Evolutionary conservation across 2,329 filamentous ascomycete genomes (phyloP), one percentile per base, ranked within the genome.

Genomic region (Phaeophleospora eucalypticola): DNA sequence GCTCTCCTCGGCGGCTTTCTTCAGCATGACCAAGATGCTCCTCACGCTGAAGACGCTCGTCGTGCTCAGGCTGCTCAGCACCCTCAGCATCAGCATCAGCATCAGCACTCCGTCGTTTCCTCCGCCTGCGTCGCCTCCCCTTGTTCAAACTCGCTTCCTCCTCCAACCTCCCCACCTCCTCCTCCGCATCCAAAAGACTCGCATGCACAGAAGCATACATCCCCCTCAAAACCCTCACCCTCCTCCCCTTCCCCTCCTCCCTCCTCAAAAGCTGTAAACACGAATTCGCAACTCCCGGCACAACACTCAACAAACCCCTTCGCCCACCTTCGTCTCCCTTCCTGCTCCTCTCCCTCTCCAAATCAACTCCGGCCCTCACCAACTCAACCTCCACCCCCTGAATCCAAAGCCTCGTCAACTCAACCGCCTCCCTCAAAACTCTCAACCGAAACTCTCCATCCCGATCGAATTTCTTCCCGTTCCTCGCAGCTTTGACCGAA

Each of bases 111-210:
- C 24, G 4, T 8, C 34, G 15, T 21, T 38, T 45, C n/a, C 38
- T 17, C 29, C 39, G 17, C 7, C 42, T 45, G 14, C 20, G 14
- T 3, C 32, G 40, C 35, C 40, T 37, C 17, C 41, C 44, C 35
- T 12, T 6, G 7, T 46, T 37, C 27, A 33, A 20, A 27, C 14
- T 14, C 4, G 21, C 16, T 18, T 9, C 16, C 16, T 35, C 20
- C 21, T 51, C 48, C 18, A 54, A 20, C 15, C 51, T 37, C 16
- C 45, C 40, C 9, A 54, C 36, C 32, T 54, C 43, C 16, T 37
- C 43, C 38, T 33, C 41, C 19, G 43, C 48, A 16, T 9, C 39
- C n/a, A 12, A n/a, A 8, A 48, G 1, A 9, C 49, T 46, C n/a
- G n/a, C 16, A 2, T 18, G 14, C 20, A 54, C 24, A 19, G 27